phyloP scores from a whole-genome alignment of 2,329 filamentous ascomycete genomes.

The Ophiocordyceps robertsii region DNA sequence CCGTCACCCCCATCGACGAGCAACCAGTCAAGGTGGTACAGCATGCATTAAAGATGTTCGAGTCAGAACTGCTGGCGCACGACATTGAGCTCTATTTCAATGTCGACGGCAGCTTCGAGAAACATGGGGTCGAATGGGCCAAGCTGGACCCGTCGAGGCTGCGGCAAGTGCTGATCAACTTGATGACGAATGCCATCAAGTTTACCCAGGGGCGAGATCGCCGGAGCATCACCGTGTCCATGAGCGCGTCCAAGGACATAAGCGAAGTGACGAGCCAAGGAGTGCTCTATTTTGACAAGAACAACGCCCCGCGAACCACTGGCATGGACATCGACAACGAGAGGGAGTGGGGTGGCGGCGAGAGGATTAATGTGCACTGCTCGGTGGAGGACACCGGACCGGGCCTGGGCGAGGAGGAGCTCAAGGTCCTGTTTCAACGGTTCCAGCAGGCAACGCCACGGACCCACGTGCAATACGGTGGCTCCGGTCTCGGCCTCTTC shows the following conservation, averaged over 20 bases:
- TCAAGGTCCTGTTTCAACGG: conserved; percentile 51
- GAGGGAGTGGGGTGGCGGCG: conserved; percentile 57
- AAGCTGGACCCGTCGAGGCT: conserved; percentile 63
- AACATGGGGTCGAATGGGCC: conserved; percentile 55
- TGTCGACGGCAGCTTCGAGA: conserved; percentile 53
- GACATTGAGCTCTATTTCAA: conserved; percentile 58
- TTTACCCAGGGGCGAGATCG: conserved; percentile 48
- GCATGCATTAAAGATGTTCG: conserved; percentile 64
- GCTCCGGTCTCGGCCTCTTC: conserved; percentile 58
- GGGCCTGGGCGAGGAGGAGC: conserved; percentile 50
- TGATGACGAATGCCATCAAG: conserved; percentile 56
- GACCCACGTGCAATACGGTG: conserved; percentile 61
- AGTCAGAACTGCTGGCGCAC: conserved; percentile 58
- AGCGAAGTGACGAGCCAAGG: conserved; percentile 24
- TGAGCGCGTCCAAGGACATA: conserved; percentile 48
- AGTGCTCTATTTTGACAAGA: conserved; percentile 33
- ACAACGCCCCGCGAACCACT: conserved; percentile 20
- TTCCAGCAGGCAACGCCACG: conserved; percentile 56
- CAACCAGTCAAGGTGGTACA: conserved; percentile 57
- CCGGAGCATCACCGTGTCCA: conserved; percentile 46
- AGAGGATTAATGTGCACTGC: conserved; percentile 59
- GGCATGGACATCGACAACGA: conserved; percentile 33
- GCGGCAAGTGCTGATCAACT: conserved; percentile 62
- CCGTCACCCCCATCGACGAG: conserved; percentile 57
- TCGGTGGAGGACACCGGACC: conserved; percentile 59